These are phyloP conservation scores for Eragrostis nindensis DNA, from an alignment of 176 grass and related monocot species.

Conservation along the genomic window DNA sequence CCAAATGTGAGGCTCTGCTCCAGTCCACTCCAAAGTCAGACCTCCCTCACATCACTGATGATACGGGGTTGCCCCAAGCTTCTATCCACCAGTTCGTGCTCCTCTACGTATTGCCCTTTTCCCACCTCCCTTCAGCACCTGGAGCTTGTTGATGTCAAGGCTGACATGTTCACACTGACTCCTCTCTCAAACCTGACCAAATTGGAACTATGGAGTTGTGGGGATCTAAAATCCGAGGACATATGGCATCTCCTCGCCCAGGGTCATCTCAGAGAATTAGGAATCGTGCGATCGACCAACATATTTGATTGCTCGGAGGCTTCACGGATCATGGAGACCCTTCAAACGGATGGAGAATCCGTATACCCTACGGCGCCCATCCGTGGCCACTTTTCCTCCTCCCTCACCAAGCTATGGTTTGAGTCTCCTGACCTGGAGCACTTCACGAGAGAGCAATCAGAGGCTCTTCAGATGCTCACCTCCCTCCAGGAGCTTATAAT, in stretches of 20 bases:
- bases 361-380: neutral
- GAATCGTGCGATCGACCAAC: accelerated
- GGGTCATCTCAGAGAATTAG: neutral
- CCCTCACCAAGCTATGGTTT: neutral
- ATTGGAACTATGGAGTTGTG: accelerated
- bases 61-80: accelerated
- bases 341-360: neutral
- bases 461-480: neutral
- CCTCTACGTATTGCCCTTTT: neutral
- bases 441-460: neutral
- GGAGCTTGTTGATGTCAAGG: accelerated
- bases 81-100: neutral
- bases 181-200: neutral
- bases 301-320: neutral
- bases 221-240: neutral
- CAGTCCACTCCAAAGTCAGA: neutral
- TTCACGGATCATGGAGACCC: neutral
- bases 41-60: accelerated
- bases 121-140: neutral
- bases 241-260: neutral
- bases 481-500: neutral
- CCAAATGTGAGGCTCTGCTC: neutral
- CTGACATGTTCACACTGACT: neutral
- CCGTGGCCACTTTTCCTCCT: neutral
- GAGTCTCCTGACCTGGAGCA: accelerated